Evolutionary conservation across 2,329 filamentous ascomycete species (phyloP), one percentile per base, ranked within the genome.

Genomic region (Beauveria medogensis): DNA sequence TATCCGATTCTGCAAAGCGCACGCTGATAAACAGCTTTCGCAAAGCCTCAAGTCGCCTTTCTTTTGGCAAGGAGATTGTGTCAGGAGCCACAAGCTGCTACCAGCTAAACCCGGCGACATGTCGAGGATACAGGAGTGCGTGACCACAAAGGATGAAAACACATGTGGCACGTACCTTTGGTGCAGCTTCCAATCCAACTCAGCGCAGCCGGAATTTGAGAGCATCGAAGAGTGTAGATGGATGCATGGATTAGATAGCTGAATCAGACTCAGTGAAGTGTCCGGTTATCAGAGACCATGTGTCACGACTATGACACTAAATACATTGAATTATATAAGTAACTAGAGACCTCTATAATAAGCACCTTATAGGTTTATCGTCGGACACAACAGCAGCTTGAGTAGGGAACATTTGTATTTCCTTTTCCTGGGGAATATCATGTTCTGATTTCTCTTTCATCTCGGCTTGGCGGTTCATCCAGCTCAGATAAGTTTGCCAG

Each of bases 401-500:
- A 44, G 52, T 18, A 20, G 46, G 26, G 1, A 22, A 4, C 4
- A 16, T 22, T 28, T 26, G 44, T 16, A 58, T 18, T 14, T 41
- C n/a, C 18, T 34, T 24, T 28, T 47, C 50, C 16, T 48, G 20
- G 5, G 3, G 10, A 5, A n/a, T 8, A 1, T 47, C 47, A 2
- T 46, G 1, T n/a, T 60, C 43, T 6, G 24, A 41, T 1, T 47
- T 5, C n/a, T 60, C 58, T 66, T 80, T 59, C 28, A 63, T 43
- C 71, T 91, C 90, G 2, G 90, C 90, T 64, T 78, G 78, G 68
- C 88, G 82, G 68, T 96, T 96, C 69, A 96, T 73, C 73, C 86
- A 89, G 66, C 87, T 90, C 67, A 97, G 70, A 78, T 96, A 97
- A 1, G 91, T 92, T 81, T 96, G 92, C 92, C 92, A 97, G 0